phyloP scores from a whole-genome alignment of 2,329 filamentous ascomycete genomes.

The Colletotrichum somersetense region DNA sequence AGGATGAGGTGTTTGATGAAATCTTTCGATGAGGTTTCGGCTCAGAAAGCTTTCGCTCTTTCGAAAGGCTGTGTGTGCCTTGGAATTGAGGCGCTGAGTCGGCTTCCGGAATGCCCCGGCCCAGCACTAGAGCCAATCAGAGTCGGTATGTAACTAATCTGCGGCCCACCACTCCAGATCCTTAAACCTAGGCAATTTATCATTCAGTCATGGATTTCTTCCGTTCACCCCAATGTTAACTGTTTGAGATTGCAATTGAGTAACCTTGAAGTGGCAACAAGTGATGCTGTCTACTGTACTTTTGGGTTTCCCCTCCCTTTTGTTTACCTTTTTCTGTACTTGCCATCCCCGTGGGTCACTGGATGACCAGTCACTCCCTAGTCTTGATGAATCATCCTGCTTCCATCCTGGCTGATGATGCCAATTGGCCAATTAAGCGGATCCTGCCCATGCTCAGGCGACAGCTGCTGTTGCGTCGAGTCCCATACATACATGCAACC shows the following conservation, averaged over 20 bases:
- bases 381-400: slow-evolving; percentile 13
- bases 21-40: slow-evolving; percentile 57
- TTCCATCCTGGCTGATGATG: slow-evolving; percentile 8
- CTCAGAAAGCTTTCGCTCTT: slow-evolving; percentile 59
- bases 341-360: neutral
- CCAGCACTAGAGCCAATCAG: slow-evolving; percentile 51
- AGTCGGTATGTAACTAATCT: slow-evolving; percentile 38
- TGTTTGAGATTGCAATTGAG: neutral
- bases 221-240: neutral
- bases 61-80: slow-evolving; percentile 58
- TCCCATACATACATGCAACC: slow-evolving; percentile 28
- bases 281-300: neutral
- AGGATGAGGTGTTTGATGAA: slow-evolving; percentile 70
- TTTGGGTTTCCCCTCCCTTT: neutral
- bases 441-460: slow-evolving; percentile 34
- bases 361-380: neutral
- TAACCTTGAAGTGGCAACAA: no score
- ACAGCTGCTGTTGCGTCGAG: slow-evolving; percentile 29
- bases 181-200: slow-evolving; percentile 10
- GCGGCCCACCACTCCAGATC: slow-evolving; percentile 17
- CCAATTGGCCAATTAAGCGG: slow-evolving; percentile 43
- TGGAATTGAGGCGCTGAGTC: slow-evolving; percentile 54
- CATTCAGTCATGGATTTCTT: slow-evolving; percentile 12
- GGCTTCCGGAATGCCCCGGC: slow-evolving; percentile 55
- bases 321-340: neutral